phyloP scores from a whole-genome alignment of 176 grass and related monocot genomes.

The Oryza nivara region DNA sequence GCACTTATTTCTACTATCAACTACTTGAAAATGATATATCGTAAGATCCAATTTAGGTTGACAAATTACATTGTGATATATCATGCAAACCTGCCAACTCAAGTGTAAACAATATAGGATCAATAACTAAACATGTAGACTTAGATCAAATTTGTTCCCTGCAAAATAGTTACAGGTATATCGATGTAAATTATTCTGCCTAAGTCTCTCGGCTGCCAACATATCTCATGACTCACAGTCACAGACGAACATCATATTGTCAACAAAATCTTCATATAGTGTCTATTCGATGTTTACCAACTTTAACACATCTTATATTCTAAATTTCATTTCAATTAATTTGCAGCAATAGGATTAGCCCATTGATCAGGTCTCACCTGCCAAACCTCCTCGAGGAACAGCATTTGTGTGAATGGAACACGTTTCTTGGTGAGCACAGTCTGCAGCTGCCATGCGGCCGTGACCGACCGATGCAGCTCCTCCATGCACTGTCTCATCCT shows the following conservation, averaged over 20 bases:
- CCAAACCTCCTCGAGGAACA: slow-evolving; percentile 99
- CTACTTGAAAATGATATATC: background rate
- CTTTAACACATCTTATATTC: background rate
- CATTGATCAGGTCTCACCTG: slow-evolving; percentile 60
- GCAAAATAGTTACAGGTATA: background rate
- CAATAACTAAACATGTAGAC: background rate
- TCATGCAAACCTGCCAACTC: background rate
- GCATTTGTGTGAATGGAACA: slow-evolving; percentile 89
- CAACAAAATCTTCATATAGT: background rate
- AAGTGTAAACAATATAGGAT: background rate
- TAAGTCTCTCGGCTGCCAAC: background rate
- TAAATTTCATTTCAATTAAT: slow-evolving; percentile 13
- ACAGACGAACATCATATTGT: background rate
- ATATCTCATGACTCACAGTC: slow-evolving; percentile 1
- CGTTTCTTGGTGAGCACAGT: slow-evolving; percentile 94
- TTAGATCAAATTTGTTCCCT: background rate
- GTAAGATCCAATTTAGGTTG: background rate
- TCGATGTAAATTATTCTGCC: background rate
- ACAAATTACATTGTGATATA: background rate
- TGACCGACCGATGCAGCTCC: slow-evolving; percentile 72
- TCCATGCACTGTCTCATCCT: slow-evolving; percentile 95
- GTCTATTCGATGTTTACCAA: background rate
- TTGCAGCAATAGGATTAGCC: slow-evolving; percentile 5
- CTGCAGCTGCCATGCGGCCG: slow-evolving; percentile 90
- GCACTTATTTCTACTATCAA: background rate